Conservation (phyloP, 169 alveolate genomes). For the Neospora caninum region DNA sequence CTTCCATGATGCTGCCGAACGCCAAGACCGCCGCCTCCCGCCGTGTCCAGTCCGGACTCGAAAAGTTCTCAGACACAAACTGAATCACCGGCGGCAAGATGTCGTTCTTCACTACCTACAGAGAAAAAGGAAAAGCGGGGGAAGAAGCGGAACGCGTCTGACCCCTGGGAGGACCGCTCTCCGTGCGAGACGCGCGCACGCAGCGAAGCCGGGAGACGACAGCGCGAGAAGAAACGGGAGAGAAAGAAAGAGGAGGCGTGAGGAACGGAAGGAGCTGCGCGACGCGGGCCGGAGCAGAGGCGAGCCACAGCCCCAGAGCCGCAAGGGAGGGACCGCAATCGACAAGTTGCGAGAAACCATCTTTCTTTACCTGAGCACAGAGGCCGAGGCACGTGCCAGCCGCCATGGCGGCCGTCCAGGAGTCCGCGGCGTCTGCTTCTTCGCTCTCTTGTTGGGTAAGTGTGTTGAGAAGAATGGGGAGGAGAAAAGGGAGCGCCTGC, state of each 20-base stretch:
- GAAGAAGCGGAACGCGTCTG: neutral
- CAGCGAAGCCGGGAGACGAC: too few relatives aligned
- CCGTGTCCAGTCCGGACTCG: slow-evolving; percentile 87
- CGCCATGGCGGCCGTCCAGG: slow-evolving; percentile 94
- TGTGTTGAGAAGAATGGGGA: slow-evolving; percentile 66
- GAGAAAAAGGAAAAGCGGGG: slow-evolving; percentile 67
- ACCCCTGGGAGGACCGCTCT: neutral
- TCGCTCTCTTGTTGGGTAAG: slow-evolving; percentile 61
- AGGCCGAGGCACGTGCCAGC: slow-evolving; percentile 91
- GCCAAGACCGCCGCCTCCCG: slow-evolving; percentile 94
- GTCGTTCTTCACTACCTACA: slow-evolving; percentile 89
- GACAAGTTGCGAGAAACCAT: too few relatives aligned
- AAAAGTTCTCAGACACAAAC: slow-evolving; percentile 86
- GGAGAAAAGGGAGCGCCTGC: slow-evolving; percentile 69
- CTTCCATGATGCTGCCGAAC: slow-evolving; percentile 91
- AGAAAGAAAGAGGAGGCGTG: too few relatives aligned
- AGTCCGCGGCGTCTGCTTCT: slow-evolving; percentile 77
- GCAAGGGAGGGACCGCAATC: too few relatives aligned
- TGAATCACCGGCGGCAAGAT: slow-evolving; percentile 87
- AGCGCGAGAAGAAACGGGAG: too few relatives aligned
- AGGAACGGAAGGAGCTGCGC: too few relatives aligned
- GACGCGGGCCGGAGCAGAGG: too few relatives aligned
- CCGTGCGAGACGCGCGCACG: neutral
- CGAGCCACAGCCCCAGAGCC: neutral
- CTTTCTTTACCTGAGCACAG: slow-evolving; percentile 84